Base-by-base conservation (phyloP, 305 asterid genomes). In the Fraxinus albicans region DNA sequence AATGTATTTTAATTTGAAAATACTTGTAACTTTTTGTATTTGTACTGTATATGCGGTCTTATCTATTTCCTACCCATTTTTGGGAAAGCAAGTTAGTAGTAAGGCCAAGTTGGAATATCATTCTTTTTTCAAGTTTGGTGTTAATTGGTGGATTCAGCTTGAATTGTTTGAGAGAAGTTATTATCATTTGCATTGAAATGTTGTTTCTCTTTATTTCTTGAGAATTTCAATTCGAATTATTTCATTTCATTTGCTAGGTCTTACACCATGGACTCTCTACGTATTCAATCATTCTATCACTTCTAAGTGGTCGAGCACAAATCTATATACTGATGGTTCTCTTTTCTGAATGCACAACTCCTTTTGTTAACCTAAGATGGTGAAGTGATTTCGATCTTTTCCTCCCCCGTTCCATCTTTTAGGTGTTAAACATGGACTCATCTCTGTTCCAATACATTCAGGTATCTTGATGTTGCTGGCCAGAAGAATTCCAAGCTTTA, bases 321-420 rank as follows among this genome's bases (percentile, higher is more conserved):
- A 77, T 94, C 77, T 96, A 96, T 84, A 90, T 91, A 86, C 85
- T 94, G 84, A 90, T 96, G 98, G 94, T 94, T 87, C 97, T 96
- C 55, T 93, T 93, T 86, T 83, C 98, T 17, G 99, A 96, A 86
- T 85, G 80, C 92, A 96, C 99, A 40, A 96, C 99, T 53, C 99
- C 99, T 6, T 93, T 90, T 84, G 94, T 96, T 80, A 96, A 96
- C 86, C 81, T 94, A 53, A 91, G 99, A 96, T 96, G 99, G 99
- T 94, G 86, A 70, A 13, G 21, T 29, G 79, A 84, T 29, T 83
- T 74, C 69, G 60, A 31, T 60, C 7, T 73, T 73, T 35, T 79
- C 44, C 42, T 60, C 34, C 38, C 77, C 36, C 27, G 42, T 78
- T 82, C 36, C 77, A 73, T 70, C 29, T 81, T 35, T 42, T 73